Evolutionary conservation across 2,329 filamentous ascomycete species (phyloP), one percentile per base, ranked within the genome.

Genomic region (Xylariaceae sp.): DNA sequence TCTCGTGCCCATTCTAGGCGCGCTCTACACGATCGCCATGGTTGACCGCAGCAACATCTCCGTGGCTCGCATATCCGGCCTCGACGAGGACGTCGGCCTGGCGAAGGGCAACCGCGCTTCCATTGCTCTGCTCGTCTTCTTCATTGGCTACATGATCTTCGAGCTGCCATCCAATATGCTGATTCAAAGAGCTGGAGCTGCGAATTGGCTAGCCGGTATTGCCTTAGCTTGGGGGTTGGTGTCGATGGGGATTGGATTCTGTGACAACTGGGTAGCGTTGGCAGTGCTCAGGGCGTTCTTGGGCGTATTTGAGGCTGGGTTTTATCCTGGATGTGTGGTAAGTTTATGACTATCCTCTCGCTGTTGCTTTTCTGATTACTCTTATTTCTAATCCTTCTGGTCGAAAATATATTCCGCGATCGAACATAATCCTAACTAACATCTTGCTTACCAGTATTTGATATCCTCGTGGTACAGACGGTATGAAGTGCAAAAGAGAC

Each of bases 241-340:
- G 11, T 60, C 59, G 31, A 55, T 60, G 24, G 56, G 55, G 19
- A 60, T 62, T 43, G 60, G 51, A 9, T 58, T 59, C 35, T 46
- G 54, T 2, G 50, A 57, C 9, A 50, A 51, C 29, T 62, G 56
- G 50, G 38, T 50, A 3, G 49, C 48, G 3, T 38, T 61, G 15
- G 54, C 58, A 15, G 54, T 51, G n/a, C 47, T 56, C 9, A 47
- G 71, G 18, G 49, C 71, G 1, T 49, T 76, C 8, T 59, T 72
- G 37, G 72, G 73, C 33, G 52, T 71, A 4, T 66, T 74, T 30
- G 73, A 76, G 48, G 63, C 61, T 37, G 69, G 57, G 9, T 68
- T 71, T 39, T 67, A 66, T 39, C 62, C 65, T 0, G 67, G 65
- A 19, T 70, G 68, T 33, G 64, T 12, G 37, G 17, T 19, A 16